These are phyloP conservation scores for Psilocybe cubensis DNA, from an alignment of 768 basidiomycete species.

Conservation along the genomic window DNA sequence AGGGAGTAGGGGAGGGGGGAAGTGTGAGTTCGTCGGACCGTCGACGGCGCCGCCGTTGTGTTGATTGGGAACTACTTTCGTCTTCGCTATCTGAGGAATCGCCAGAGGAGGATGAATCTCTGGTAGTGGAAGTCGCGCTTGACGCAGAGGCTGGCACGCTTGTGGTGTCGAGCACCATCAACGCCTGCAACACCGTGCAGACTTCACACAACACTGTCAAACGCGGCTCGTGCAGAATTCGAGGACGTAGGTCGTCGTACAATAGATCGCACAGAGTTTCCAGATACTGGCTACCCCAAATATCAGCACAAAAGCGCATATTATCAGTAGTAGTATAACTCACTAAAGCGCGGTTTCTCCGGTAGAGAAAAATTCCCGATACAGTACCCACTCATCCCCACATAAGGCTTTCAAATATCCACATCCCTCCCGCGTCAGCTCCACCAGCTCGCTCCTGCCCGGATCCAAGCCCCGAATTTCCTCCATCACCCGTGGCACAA, in stretches of 20 bases:
- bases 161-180: constrained; percentile 90
- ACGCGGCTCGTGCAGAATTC: constrained; percentile 91
- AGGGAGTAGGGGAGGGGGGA: background rate
- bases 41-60: background rate
- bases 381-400: constrained; percentile 87
- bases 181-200: constrained; percentile 93
- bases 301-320: constrained; percentile 2
- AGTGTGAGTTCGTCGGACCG: constrained; percentile 9
- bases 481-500: constrained; percentile 73
- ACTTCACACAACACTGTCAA: constrained; percentile 91
- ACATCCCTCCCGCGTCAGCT: constrained; percentile 89
- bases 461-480: constrained; percentile 89
- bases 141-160: constrained; percentile 23
- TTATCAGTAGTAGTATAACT: constrained; percentile 16
- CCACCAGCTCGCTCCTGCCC: constrained; percentile 79
- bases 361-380: constrained; percentile 83
- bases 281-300: constrained; percentile 71
- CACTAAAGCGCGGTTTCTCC: constrained; percentile 71
- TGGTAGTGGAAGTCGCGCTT: too few relatives aligned
- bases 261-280: constrained; percentile 93
- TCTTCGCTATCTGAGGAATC: constrained; percentile 27
- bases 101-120: background rate
- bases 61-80: constrained; percentile 18
- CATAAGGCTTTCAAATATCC: constrained; percentile 92
- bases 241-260: constrained; percentile 93